These are phyloP conservation scores for Cutaneotrichosporon arboriforme DNA, from an alignment of 1,284 basidiomycete species.

Conservation along the genomic window DNA sequence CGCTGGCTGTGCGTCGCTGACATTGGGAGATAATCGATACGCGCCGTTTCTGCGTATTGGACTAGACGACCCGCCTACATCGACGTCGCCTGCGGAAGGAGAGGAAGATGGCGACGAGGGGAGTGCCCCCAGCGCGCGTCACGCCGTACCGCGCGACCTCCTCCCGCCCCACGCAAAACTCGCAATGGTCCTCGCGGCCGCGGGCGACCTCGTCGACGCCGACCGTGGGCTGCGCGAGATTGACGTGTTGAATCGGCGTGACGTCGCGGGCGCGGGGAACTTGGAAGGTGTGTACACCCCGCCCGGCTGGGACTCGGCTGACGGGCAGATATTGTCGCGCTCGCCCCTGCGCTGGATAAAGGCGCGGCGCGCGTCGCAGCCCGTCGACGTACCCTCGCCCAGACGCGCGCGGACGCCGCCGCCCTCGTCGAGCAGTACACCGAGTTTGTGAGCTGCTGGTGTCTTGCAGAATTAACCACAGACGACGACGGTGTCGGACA, in stretches of 20 bases:
- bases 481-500: conserved; percentile 38
- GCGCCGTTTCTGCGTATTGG: conserved; percentile 24
- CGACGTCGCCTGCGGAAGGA: neutral
- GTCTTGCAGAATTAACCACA: conserved; percentile 9
- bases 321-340: conserved; percentile 27
- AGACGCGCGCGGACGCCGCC: conserved; percentile 22
- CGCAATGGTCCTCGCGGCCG: conserved; percentile 36
- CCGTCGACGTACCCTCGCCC: conserved; percentile 16
- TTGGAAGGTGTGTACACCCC: conserved; percentile 39
- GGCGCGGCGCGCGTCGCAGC: conserved; percentile 10
- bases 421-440: conserved; percentile 31
- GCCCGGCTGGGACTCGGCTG: no score
- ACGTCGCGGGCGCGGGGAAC: conserved; percentile 32
- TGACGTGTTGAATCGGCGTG: conserved; percentile 25
- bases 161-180: conserved; percentile 28
- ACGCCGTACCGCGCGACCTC: conserved; percentile 15
- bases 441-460: conserved; percentile 29
- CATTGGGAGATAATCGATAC: conserved; percentile 38
- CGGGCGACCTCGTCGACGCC: conserved; percentile 30
- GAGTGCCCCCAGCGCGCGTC: neutral
- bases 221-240: conserved; percentile 41
- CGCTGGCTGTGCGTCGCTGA: no score
- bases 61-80: neutral
- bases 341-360: conserved; percentile 20
- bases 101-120: neutral